A percentile compares a stretch with the other conserved stretches of the same genome.
Evolutionary conservation across 371 early-diverging fungal genomes (phyloP).

Genomic region (Apophysomyces trapeziformis): DNA sequence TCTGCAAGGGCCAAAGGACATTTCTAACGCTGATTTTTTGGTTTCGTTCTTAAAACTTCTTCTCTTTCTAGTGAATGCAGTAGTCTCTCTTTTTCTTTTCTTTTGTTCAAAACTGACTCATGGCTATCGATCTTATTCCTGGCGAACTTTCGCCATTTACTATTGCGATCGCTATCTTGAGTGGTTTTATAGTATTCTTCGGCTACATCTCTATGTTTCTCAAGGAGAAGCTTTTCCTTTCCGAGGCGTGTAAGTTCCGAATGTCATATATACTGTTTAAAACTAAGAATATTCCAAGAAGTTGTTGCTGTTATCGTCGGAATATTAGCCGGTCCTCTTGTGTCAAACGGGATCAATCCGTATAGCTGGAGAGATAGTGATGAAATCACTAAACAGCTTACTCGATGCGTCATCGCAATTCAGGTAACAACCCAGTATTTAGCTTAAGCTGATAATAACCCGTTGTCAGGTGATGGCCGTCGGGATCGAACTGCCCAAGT

Average conservation of each 20-base stretch:
- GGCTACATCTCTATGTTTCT: conserved; percentile 89
- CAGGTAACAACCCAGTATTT: conserved; percentile 48
- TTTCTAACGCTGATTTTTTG: conserved; percentile 9
- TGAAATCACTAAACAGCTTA: conserved; percentile 70
- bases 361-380: conserved; percentile 54
- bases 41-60: conserved; percentile 7
- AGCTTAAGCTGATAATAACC: conserved; percentile 7
- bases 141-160: conserved; percentile 56
- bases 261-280: background rate
- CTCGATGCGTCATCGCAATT: conserved; percentile 81
- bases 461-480: conserved; percentile 80
- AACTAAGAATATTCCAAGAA: conserved; percentile 14
- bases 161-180: conserved; percentile 60
- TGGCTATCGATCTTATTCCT: conserved; percentile 48
- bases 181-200: conserved; percentile 87
- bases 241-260: conserved; percentile 78
- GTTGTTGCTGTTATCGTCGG: conserved; percentile 92
- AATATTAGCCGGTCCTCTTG: conserved; percentile 84
- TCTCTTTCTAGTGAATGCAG: conserved; percentile 13
- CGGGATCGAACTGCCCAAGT: conserved; percentile 84
- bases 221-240: conserved; percentile 89
- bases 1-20: background rate
- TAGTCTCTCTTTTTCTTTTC: conserved; percentile 11
- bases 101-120: conserved; percentile 13
- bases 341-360: conserved; percentile 68